Base-by-base conservation (phyloP, 345 rosid species). In the Camelina hispida region DNA sequence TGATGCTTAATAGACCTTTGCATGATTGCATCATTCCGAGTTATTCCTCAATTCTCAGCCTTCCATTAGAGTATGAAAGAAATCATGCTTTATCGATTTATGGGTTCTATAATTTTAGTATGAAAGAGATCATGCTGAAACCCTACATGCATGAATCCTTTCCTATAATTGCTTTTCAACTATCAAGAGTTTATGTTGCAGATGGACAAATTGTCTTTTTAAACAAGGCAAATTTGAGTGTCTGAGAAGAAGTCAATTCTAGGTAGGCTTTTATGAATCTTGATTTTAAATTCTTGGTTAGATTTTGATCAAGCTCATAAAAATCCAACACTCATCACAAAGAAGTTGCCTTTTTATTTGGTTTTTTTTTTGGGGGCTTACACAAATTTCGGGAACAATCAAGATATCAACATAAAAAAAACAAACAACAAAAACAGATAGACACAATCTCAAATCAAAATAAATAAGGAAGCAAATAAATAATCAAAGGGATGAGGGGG, bases 351-450 rank as follows among this genome's bases (percentile, higher is more conserved):
- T 5, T 22, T 51, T 77, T 53, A 51, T 51, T 42, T 18, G 4
- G n/a, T 37, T 66, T 20, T 53, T 34, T 61, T 20, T 6, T 60
- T 3, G 9, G 68, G 68, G 64, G 32, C 34, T 25, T 72, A 78
- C 81, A 78, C 81, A 72, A 72, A 35, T 51, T 78, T 58, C 60
- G 65, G 73, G 63, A 78, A 78, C 77, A 78, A 71, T 78, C 77
- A 78, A 78, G 22, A 66, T 62, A 78, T 66, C 58, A 66, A 66
- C 46, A 66, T 17, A 34, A 69, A 25, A 9, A 63, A 13, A 2
- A 42, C n/a, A 34, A 18, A 50, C 22, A 76, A 46, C 9, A 54
- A 54, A 56, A 12, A 71, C 20, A 78, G 47, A 66, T 22, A 20
- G 28, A 64, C 75, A 69, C 75, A 76, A 69, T 34, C 34, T 69